These are phyloP conservation scores for Ampelomyces quisqualis DNA, from an alignment of 2,329 filamentous ascomycete genomes.

Conservation along the genomic window DNA sequence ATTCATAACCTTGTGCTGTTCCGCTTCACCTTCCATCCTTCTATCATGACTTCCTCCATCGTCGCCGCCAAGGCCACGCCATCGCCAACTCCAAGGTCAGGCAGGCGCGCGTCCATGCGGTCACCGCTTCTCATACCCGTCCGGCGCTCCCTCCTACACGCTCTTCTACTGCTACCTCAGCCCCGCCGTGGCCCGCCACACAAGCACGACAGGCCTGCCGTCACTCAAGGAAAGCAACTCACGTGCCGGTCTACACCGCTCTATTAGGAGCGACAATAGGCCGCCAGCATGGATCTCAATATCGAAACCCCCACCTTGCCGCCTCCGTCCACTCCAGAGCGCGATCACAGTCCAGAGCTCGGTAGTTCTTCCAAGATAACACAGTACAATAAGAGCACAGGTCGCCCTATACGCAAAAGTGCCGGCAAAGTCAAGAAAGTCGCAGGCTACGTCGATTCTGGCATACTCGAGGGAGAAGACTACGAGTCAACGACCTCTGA, in stretches of 20 bases:
- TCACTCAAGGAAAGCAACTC: constrained; percentile 1
- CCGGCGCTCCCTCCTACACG: too few relatives aligned
- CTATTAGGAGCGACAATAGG: too few relatives aligned
- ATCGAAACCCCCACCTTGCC: neutral
- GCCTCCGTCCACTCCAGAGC: constrained; percentile 3
- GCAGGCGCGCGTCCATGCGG: too few relatives aligned
- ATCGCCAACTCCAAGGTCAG: too few relatives aligned
- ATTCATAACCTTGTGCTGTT: neutral
- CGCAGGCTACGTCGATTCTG: constrained; percentile 47
- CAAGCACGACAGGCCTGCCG: neutral
- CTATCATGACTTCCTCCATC: constrained; percentile 2
- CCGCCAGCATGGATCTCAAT: constrained; percentile 10
- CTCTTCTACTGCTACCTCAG: too few relatives aligned
- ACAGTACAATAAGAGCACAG: constrained; percentile 44
- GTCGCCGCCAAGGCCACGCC: constrained; percentile 11
- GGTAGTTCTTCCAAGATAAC: constrained; percentile 28
- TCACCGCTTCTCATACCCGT: too few relatives aligned
- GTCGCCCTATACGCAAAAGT: constrained; percentile 47
- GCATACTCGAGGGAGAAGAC: constrained; percentile 38
- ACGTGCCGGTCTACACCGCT: constrained; percentile 6
- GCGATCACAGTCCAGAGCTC: constrained; percentile 33
- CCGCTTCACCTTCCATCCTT: constrained; percentile 2
- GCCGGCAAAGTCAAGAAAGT: constrained; percentile 39
- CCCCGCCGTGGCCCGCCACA: too few relatives aligned
- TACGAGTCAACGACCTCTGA: constrained; percentile 23